Evolutionary conservation across 2,329 filamentous ascomycete species (phyloP), one percentile per base, ranked within the genome.

Genomic region (Epichloe sibirici): DNA sequence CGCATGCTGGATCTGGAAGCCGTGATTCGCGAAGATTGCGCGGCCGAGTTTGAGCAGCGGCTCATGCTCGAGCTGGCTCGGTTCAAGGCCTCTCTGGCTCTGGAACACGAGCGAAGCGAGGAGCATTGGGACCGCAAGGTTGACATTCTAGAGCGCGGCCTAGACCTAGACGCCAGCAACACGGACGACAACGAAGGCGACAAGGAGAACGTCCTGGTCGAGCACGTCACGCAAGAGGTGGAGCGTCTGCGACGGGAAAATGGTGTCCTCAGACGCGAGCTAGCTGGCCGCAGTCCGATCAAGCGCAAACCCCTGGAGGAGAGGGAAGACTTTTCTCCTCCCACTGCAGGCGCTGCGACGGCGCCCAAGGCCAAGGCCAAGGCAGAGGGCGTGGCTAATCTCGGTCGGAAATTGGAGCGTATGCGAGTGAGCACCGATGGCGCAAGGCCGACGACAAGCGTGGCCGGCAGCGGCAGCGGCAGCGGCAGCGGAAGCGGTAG

Each of bases 81-180:
- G n/a, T 96, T 89, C 86, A 85, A 91, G 64, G 79, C 78, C 0
- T 85, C 82, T 0, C 79, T 90, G 66, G 85, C 88, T 17, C 80
- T 85, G 5, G 90, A 96, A 65, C 78, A 82, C 56, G 90, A 94
- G 60, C 79, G 82, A 45, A 82, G 83, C 50, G 89, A 95, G 55
- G 87, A 88, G 64, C 88, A 94, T 67, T 79, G 93, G 63, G 90
- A 97, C 66, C 81, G 81, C 58, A 98, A 98, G 70, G 77, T 95
- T 7, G 91, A 79, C 55, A 71, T 81, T 1, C 72, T 81, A 45
- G 77, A 80, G 64, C 71, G 75, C 2, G 68, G 75, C 2, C 67
- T 79, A 21, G 67, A 67, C 5, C 57, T 61, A 0, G 76, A 77
- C 9, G 71, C 75, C 60, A n/a, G 11, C 43, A 48, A 25, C 34